Percentiles rank a stretch among this genome's conserved stretches.
Evolutionary conservation across 495 filamentous ascomycete species (phyloP).

Genomic region (Sordaria brevicollis): DNA sequence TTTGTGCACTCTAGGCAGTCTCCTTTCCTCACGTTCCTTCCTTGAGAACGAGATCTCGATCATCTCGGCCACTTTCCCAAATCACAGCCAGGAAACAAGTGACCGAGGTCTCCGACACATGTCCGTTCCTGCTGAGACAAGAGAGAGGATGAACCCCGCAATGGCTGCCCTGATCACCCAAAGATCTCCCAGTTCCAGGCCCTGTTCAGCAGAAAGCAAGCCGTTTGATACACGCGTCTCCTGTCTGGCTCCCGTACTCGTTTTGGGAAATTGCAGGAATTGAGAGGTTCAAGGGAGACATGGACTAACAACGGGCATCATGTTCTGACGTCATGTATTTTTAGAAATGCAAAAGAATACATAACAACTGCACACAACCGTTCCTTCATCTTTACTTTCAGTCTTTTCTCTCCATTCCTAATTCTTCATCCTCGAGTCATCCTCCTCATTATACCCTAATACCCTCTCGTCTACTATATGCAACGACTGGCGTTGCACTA

Average conservation of each 20-base stretch:
- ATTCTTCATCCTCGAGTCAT: background rate
- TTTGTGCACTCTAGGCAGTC: no score
- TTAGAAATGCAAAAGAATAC: background rate
- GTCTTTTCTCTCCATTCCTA: background rate
- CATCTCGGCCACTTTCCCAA: background rate
- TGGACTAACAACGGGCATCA: background rate
- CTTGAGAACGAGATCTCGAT: background rate
- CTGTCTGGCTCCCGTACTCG: background rate
- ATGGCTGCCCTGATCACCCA: background rate
- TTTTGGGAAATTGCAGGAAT: background rate
- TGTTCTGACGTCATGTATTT: background rate
- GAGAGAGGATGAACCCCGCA: background rate
- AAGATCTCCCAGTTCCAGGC: background rate
- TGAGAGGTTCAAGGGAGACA: no score
- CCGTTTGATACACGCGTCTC: background rate
- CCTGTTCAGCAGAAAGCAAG: background rate
- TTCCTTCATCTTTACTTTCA: background rate
- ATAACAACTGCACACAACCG: background rate
- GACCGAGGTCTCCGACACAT: background rate
- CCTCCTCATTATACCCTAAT: no score
- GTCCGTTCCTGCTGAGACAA: background rate
- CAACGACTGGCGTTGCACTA: background rate
- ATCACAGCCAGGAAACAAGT: background rate
- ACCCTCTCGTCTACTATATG: background rate
- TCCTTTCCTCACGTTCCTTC: background rate